A percentile compares a stretch with the other conserved stretches of the same genome.
These are phyloP conservation scores for Coniophora puteana DNA, from an alignment of 1,284 basidiomycete species.

Conservation along the genomic window DNA sequence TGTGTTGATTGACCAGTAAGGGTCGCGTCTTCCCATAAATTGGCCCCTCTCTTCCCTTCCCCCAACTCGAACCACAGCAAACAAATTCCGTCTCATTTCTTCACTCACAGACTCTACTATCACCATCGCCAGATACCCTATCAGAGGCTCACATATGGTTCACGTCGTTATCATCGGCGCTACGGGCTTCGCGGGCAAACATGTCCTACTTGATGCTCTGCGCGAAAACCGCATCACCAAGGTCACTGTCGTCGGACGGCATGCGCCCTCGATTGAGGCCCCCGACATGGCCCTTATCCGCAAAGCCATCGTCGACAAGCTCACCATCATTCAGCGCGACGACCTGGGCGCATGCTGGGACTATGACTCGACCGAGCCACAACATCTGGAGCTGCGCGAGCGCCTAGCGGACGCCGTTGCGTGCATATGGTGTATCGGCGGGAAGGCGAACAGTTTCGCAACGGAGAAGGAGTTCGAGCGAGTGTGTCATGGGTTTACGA, in stretches of 20 bases:
- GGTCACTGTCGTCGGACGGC: constrained; percentile 21
- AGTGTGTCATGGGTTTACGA: constrained; percentile 21
- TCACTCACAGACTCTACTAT: no score
- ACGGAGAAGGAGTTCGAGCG: constrained; percentile 21
- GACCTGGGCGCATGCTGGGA: constrained; percentile 26
- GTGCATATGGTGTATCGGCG: constrained; percentile 26
- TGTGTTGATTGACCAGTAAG: no score
- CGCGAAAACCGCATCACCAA: constrained; percentile 20
- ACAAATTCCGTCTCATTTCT: no score
- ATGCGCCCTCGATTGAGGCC: constrained; percentile 19
- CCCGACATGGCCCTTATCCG: constrained; percentile 13
- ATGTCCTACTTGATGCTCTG: constrained; percentile 16
- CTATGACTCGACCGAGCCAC: constrained; percentile 18
- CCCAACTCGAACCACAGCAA: no score
- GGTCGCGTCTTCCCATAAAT: no score
- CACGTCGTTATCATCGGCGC: constrained; percentile 24
- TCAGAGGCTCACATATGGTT: no score
- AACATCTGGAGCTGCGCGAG: constrained; percentile 19
- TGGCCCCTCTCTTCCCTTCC: no score
- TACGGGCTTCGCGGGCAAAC: constrained; percentile 24
- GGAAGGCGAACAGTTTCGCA: constrained; percentile 18
- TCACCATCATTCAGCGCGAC: constrained; percentile 19
- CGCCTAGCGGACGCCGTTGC: constrained; percentile 19
- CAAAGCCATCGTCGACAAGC: constrained; percentile 16
- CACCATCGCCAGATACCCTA: no score